These are phyloP conservation scores for Pestalotiopsis sp. DNA, from an alignment of 2,329 filamentous ascomycete species.

Conservation along the genomic window DNA sequence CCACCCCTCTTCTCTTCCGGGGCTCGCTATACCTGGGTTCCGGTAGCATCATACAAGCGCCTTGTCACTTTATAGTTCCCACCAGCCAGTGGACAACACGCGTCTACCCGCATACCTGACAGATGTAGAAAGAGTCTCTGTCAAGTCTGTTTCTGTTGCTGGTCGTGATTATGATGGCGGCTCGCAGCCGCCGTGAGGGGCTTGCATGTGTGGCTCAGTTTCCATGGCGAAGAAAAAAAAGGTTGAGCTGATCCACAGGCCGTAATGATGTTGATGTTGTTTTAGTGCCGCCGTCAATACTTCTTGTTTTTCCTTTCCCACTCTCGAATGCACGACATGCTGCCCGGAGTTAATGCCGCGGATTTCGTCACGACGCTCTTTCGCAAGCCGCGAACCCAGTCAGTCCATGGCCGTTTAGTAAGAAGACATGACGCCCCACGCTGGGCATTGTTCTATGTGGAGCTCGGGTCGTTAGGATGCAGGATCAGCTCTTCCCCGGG, in stretches of 20 bases:
- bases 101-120: slow-evolving; percentile 3
- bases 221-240: background rate
- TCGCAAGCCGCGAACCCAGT: background rate
- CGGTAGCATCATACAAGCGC: background rate
- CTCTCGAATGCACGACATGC: background rate
- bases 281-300: background rate
- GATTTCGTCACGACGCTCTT: too few relatives aligned
- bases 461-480: slow-evolving; percentile 1
- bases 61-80: background rate
- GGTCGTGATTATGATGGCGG: background rate
- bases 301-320: background rate
- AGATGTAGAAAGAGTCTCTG: background rate
- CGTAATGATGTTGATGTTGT: background rate
- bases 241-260: background rate
- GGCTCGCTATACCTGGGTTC: background rate
- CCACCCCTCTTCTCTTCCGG: background rate
- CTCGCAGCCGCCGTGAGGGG: background rate
- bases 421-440: slow-evolving; percentile 4
- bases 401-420: background rate
- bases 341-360: too few relatives aligned
- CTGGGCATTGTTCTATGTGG: background rate
- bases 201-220: background rate
- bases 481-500: background rate
- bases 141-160: background rate
- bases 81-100: background rate